Percentiles rank a stretch among this genome's conserved stretches.
These are phyloP conservation scores for Phytophthora ohioensis DNA, from an alignment of 352 stramenopile species.

Conservation along the genomic window DNA sequence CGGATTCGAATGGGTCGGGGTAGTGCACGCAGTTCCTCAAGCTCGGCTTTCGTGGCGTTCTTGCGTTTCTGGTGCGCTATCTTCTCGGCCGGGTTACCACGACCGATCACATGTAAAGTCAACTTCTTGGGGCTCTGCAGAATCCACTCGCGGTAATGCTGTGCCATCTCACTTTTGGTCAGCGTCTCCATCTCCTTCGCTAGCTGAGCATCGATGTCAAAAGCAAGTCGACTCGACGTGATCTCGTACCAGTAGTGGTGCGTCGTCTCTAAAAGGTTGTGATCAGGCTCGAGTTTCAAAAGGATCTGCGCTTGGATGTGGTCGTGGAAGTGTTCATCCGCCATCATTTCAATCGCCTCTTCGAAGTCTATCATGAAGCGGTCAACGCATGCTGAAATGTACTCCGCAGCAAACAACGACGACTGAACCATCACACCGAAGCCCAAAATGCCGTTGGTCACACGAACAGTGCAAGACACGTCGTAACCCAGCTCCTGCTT, in stretches of 20 bases:
- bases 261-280: conserved; percentile 81
- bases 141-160: conserved; percentile 72
- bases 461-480: conserved; percentile 86
- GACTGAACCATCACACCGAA: conserved; percentile 88
- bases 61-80: conserved; percentile 47
- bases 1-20: conserved; percentile 47
- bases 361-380: conserved; percentile 84
- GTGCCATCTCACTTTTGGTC: conserved; percentile 72
- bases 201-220: conserved; percentile 78
- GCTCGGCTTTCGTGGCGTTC: conserved; percentile 33
- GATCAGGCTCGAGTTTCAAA: conserved; percentile 82
- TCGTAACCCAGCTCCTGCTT: conserved; percentile 92
- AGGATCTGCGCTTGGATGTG: conserved; percentile 84
- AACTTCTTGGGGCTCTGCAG: conserved; percentile 74
- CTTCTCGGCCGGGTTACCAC: conserved; percentile 51
- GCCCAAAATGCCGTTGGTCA: conserved; percentile 85
- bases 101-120: conserved; percentile 70
- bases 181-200: conserved; percentile 74
- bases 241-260: conserved; percentile 88
- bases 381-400: conserved; percentile 76
- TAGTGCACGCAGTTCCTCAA: conserved; percentile 30
- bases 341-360: conserved; percentile 75
- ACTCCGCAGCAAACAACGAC: conserved; percentile 71
- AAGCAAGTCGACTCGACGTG: conserved; percentile 69
- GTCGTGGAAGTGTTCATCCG: conserved; percentile 76